Percentiles rank a stretch among this genome's conserved stretches.
These are phyloP conservation scores for Aciculosporium take DNA, from an alignment of 2,329 filamentous ascomycete species.

Conservation along the genomic window DNA sequence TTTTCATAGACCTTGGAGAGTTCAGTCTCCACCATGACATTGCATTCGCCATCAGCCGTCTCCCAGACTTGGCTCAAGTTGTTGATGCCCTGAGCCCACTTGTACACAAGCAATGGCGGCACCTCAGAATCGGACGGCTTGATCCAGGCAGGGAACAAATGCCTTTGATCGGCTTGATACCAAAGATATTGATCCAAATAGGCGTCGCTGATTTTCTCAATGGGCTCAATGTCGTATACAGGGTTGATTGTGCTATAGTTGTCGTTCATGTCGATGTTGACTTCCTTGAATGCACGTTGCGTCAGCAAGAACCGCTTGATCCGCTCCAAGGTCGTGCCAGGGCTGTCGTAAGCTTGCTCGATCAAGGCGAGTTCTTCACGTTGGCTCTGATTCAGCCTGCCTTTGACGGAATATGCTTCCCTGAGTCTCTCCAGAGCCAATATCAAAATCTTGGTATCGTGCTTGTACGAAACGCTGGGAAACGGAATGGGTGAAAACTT, in stretches of 20 bases:
- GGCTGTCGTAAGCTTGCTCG: conserved; percentile 95
- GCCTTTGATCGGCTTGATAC: conserved; percentile 96
- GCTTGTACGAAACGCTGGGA: conserved; percentile 97
- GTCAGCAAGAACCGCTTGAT: conserved; percentile 97
- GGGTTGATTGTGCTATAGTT: conserved; percentile 99
- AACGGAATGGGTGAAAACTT: conserved; percentile 99
- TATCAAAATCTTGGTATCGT: conserved; percentile 97
- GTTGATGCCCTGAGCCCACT: conserved; percentile 99
- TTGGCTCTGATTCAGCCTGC: conserved; percentile 90
- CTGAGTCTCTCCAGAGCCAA: conserved; percentile 82
- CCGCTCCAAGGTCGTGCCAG: conserved; percentile 83
- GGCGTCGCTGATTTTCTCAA: conserved; percentile 98
- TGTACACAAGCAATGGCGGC: conserved; percentile 85
- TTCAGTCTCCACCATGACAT: conserved; percentile 96
- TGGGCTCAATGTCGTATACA: conserved; percentile 96
- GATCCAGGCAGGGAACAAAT: conserved; percentile 96
- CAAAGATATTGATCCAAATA: conserved; percentile 97
- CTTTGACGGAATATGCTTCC: conserved; percentile 96
- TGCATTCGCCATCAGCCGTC: conserved; percentile 84
- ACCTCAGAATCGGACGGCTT: conserved; percentile 98
- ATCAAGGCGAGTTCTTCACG: conserved; percentile 93
- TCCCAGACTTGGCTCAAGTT: conserved; percentile 95
- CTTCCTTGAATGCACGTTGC: conserved; percentile 96
- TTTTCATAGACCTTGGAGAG: conserved; percentile 99
- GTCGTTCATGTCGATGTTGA: conserved; percentile 99